Evolutionary conservation across 768 basidiomycete genomes (phyloP).

Genomic region (Tricholoma sp.): DNA sequence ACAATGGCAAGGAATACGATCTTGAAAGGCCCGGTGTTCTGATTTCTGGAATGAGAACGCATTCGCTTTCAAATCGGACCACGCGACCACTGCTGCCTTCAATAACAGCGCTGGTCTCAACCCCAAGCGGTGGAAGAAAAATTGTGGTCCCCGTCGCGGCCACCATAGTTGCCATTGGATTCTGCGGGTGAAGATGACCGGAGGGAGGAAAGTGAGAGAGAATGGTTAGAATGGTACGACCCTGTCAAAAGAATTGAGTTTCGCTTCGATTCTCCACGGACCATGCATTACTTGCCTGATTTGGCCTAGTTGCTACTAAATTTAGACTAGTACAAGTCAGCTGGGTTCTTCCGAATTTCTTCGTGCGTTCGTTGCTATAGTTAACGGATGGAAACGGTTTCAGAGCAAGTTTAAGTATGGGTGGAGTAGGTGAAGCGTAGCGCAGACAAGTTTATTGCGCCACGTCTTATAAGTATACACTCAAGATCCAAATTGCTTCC

Average conservation of each 20-base stretch:
- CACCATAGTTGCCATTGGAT: conserved; percentile 8
- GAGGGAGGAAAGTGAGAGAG: not conserved
- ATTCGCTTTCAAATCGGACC: conserved; percentile 71
- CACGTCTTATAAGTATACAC: too few species aligned
- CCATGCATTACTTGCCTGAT: not conserved
- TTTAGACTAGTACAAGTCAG: too few species aligned
- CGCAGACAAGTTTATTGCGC: too few species aligned
- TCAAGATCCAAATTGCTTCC: too few species aligned
- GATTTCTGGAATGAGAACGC: conserved; percentile 71
- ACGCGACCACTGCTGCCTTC: conserved; percentile 18
- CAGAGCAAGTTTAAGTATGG: too few species aligned
- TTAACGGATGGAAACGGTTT: too few species aligned
- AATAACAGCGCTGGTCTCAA: conserved; percentile 1
- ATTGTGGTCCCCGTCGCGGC: conserved; percentile 12
- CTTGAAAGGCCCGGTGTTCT: conserved; percentile 53
- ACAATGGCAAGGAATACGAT: conserved; percentile 66
- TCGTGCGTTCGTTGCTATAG: too few species aligned
- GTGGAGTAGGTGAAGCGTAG: too few species aligned
- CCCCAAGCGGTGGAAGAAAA: not conserved
- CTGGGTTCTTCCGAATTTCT: too few species aligned
- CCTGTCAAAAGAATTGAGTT: not conserved
- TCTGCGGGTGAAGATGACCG: not conserved
- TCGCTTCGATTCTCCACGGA: not conserved
- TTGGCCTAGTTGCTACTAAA: not conserved
- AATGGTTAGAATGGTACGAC: not conserved